phyloP scores from a whole-genome alignment of 2,329 filamentous ascomycete species.

The Penicillium sp. region DNA sequence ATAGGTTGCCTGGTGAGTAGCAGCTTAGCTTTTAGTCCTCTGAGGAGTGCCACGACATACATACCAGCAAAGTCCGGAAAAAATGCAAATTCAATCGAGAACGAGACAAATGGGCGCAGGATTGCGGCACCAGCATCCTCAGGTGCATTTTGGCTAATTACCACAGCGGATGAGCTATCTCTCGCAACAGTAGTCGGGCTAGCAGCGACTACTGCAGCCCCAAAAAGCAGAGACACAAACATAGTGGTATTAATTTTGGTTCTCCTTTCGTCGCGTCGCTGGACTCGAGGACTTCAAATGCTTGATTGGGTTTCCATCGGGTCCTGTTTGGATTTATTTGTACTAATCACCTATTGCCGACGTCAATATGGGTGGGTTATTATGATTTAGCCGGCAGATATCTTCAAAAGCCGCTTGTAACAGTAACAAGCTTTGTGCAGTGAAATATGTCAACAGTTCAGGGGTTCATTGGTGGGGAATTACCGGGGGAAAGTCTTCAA shows the following conservation, averaged over 20 bases:
- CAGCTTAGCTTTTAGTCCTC: not conserved
- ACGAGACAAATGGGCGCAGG: conserved; percentile 49
- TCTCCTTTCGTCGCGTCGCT: not conserved
- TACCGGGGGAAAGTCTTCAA: not conserved
- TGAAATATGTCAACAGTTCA: not conserved
- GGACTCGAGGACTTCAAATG: not conserved
- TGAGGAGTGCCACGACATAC: not conserved
- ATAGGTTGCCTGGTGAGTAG: conserved; percentile 48
- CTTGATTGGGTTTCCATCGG: not conserved
- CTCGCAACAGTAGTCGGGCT: conserved; percentile 2
- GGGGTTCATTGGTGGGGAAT: conserved; percentile 7
- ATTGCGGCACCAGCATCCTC: conserved; percentile 14
- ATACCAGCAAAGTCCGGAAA: conserved; percentile 55
- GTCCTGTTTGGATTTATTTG: not conserved
- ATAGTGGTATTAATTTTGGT: not conserved
- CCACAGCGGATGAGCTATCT: conserved; percentile 4
- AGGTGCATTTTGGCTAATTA: conserved; percentile 8
- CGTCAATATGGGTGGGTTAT: conserved; percentile 5
- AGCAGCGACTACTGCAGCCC: conserved; percentile 11
- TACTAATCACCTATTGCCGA: not conserved
- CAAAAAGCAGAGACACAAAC: conserved; percentile 9
- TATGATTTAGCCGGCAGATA: not conserved
- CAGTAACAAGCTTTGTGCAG: not conserved
- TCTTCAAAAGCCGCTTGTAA: conserved; percentile 15
- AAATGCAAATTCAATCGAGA: conserved; percentile 54